Percentiles rank a stretch among this genome's conserved stretches.
phyloP scores from a whole-genome alignment of 148 eudicot genomes.

The Camellia granthamiana region DNA sequence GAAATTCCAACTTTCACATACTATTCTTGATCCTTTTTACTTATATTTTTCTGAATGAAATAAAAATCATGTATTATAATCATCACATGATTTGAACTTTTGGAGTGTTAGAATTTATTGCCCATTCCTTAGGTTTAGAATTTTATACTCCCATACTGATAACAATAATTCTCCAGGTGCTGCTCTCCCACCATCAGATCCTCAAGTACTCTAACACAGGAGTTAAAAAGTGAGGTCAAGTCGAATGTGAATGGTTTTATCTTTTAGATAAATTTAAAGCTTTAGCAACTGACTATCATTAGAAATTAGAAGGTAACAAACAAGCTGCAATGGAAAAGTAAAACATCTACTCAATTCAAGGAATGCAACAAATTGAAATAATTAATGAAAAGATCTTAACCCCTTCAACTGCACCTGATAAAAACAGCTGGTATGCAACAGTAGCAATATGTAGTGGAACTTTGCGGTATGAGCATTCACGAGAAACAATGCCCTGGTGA shows the following conservation, averaged over 20 bases:
- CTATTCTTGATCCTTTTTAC: not conserved
- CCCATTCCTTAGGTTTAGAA: not conserved
- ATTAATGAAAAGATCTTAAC: not conserved
- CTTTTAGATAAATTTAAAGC: not conserved
- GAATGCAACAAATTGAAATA: not conserved
- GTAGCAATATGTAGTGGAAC: constrained; percentile 87
- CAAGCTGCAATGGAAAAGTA: not conserved
- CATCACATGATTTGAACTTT: not conserved
- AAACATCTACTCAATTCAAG: not conserved
- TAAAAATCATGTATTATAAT: not conserved
- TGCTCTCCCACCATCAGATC: constrained; percentile 1
- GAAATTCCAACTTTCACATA: not conserved
- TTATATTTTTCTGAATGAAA: not conserved
- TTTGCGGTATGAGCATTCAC: constrained; percentile 76
- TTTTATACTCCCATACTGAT: not conserved
- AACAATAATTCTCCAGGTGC: not conserved
- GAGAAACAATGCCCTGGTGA: constrained; percentile 86
- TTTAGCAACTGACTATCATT: not conserved
- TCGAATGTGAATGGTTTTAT: not conserved
- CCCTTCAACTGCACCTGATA: constrained; percentile 59
- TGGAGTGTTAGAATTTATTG: not conserved
- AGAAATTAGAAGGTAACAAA: not conserved
- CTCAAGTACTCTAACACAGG: not conserved
- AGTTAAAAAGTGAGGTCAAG: not conserved
- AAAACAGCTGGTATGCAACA: constrained; percentile 83